These are phyloP conservation scores for Claviceps pazoutovae DNA, from an alignment of 2,329 filamentous ascomycete genomes.

Conservation along the genomic window DNA sequence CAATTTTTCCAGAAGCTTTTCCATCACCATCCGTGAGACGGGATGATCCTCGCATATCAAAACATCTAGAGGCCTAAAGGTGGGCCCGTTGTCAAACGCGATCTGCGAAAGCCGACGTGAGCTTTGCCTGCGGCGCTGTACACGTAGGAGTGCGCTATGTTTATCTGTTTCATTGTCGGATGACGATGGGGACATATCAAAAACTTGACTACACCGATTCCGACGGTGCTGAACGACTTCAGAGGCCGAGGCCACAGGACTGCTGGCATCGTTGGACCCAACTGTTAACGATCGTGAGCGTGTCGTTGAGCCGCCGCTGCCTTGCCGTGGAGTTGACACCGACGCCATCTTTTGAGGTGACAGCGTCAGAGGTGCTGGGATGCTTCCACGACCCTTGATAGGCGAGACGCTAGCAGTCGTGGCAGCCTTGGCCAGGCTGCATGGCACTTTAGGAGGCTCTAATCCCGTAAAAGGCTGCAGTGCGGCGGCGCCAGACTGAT, in stretches of 20 bases:
- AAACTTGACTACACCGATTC: slow-evolving; percentile 84
- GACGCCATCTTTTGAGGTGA: slow-evolving; percentile 50
- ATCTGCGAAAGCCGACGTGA: slow-evolving; percentile 90
- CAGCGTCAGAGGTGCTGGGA: slow-evolving; percentile 34
- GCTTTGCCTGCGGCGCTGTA: slow-evolving; percentile 88
- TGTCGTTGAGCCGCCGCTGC: slow-evolving; percentile 45
- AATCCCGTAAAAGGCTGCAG: slow-evolving; percentile 59
- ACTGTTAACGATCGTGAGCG: slow-evolving; percentile 82
- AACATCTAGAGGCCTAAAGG: slow-evolving; percentile 83
- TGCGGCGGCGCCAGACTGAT: slow-evolving; percentile 48
- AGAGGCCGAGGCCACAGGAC: slow-evolving; percentile 50
- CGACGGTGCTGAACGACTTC: slow-evolving; percentile 64
- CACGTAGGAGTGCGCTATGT: slow-evolving; percentile 76
- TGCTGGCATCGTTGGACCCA: slow-evolving; percentile 87
- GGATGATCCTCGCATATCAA: slow-evolving; percentile 97
- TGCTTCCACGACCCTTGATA: slow-evolving; percentile 39
- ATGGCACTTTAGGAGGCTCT: slow-evolving; percentile 52
- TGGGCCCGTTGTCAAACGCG: slow-evolving; percentile 67
- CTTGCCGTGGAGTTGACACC: slow-evolving; percentile 44
- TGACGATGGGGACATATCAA: slow-evolving; percentile 92
- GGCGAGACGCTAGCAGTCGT: slow-evolving; percentile 42
- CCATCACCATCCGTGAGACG: slow-evolving; percentile 96
- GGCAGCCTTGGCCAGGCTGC: slow-evolving; percentile 45
- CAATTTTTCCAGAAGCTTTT: slow-evolving; percentile 88
- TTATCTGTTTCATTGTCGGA: slow-evolving; percentile 95